Base-by-base conservation (phyloP, 768 basidiomycete genomes). In the Neoboletus subvelutipes region DNA sequence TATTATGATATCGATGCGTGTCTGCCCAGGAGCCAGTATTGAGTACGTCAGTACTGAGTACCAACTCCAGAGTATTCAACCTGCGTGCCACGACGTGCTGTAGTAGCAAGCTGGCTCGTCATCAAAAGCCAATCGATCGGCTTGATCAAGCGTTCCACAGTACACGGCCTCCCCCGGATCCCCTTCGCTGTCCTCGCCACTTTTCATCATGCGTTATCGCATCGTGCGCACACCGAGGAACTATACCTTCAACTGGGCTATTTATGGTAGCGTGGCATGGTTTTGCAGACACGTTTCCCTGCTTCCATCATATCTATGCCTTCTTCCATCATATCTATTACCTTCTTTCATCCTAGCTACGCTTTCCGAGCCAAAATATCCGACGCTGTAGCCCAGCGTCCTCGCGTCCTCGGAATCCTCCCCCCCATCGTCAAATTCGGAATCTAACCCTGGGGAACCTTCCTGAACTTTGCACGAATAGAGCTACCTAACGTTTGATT, bases 231-330 rank as follows among this genome's bases (percentile, higher is more conserved):
- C 48, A 20, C 48, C 52, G 40, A 53, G 22, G 45, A 22, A 28
- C 31, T 39, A 4, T 18, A 8, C 17, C 20, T n/a, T 34, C 42
- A 5, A 31, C 36, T 2, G 8, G 29, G 43, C 34, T 24, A 20
- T 34, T 67, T 65, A 67, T 53, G 56, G 63, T 45, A 57, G 17
- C 46, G 28, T 40, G 45, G 36, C 29, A 52, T 45, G 37, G 34
- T 37, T 18, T 42, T 29, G 24, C 34, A 22, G 36, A 36, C 54
- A 67, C 58, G 52, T 57, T 67, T 24, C 40, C 26, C 37, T 45
- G n/a, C 57, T 64, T 57, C 56, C 54, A 11, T 22, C 20, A 15
- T 34, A 34, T 48, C 47, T 17, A 10, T 11, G 3, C 11, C 48
- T 26, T 37, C 24, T 28, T 28, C 43, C 24, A 10, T 15, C 41